Base-by-base conservation (phyloP, 2,329 filamentous ascomycete genomes). In the Knufia fluminis region DNA sequence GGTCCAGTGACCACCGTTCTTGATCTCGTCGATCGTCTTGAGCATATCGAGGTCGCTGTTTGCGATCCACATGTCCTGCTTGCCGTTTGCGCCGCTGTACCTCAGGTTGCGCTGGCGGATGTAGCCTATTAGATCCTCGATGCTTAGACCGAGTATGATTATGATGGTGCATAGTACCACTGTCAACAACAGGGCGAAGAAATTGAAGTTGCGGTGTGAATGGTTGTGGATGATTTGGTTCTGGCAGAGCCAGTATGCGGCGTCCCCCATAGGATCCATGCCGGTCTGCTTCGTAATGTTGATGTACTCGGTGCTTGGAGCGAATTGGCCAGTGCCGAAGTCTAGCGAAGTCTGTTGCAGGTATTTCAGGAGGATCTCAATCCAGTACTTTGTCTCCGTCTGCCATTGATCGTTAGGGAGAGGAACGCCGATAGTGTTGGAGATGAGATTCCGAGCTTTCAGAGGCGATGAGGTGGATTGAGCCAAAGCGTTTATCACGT, bases 331-430 rank as follows among this genome's bases (percentile, higher is more conserved):
- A 14, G 46, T 52, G 12, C 16, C 16, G 24, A 39, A 49, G 24
- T 52, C 50, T 2, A 52, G 26, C 20, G 35, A 28, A 20, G 32
- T 32, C 22, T 47, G 38, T 24, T 52, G 50, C 7, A 52, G 17
- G 26, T 52, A 49, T 19, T 46, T 40, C 14, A 52, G 48, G 3
- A 39, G 23, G 12, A 52, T 20, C 35, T 36, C 39, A 14, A 35
- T 17, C 50, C 50, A 52, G 42, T 52, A 49, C 33, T 48, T 17
- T 19, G 47, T 35, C 39, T 52, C 50, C 2, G 35, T 44, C 20
- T 52, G 46, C 50, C 50, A 52, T 24, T 52, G 50, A 35, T 49
- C 26, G 16, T 23, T 6, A n/a, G 50, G 50, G 16, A 52, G 41
- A 7, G 42, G 12, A 14, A 42, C 20, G 4, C 49, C 49, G 7